phyloP scores from a whole-genome alignment of 2,329 filamentous ascomycete genomes.

The Apiospora aurea region DNA sequence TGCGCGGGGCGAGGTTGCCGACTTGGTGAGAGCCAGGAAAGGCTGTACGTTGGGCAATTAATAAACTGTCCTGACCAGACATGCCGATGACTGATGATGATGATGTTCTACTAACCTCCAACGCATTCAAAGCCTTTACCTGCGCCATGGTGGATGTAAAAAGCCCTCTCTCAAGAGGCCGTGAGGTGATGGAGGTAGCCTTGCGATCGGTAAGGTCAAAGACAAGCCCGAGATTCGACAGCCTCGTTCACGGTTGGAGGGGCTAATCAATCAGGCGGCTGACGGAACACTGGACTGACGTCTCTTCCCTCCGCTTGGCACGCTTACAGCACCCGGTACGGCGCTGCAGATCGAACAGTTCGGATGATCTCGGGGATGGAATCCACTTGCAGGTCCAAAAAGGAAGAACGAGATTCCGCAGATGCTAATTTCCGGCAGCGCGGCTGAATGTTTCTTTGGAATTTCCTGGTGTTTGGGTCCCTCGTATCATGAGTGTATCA shows the following conservation, averaged over 20 bases:
- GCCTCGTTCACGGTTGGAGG: conserved; percentile 23
- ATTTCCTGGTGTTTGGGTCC: background rate
- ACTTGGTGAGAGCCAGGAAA: conserved; percentile 89
- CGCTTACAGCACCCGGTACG: conserved; percentile 17
- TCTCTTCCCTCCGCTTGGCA: background rate
- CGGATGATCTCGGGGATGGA: conserved; percentile 11
- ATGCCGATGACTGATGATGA: background rate
- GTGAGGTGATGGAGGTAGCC: conserved; percentile 27
- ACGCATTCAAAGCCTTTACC: conserved; percentile 68
- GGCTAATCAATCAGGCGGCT: background rate
- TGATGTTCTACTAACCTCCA: conserved; percentile 57
- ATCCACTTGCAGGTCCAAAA: background rate
- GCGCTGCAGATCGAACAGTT: background rate
- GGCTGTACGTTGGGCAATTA: conserved; percentile 66
- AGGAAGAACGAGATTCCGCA: background rate
- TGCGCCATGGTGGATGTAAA: conserved; percentile 71
- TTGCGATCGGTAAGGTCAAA: conserved; percentile 24
- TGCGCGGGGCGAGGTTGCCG: conserved; percentile 82
- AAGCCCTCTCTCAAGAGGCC: conserved; percentile 16
- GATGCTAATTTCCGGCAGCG: background rate
- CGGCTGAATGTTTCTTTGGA: conserved; percentile 13
- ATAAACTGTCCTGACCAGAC: conserved; percentile 15
- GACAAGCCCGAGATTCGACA: conserved; percentile 24
- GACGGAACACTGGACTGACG: background rate
- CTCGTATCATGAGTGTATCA: conserved; percentile 24